Evolutionary conservation across 257 asterid genomes (phyloP).

Genomic region (Solanum pinnatisectum): DNA sequence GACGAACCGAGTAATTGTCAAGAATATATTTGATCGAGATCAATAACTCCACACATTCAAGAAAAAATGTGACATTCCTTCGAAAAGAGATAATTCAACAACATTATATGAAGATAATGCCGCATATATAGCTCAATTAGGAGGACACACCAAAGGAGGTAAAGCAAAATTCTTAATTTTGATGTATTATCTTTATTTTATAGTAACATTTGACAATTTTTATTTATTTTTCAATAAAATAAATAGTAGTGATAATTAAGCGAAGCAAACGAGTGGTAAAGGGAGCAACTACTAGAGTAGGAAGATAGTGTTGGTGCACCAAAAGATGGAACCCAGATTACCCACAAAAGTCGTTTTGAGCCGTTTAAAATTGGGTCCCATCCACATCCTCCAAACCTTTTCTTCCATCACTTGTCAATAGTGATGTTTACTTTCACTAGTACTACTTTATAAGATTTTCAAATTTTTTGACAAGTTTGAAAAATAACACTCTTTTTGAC

Average conservation of each 20-base stretch:
- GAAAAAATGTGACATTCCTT: background rate
- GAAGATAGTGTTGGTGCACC: background rate
- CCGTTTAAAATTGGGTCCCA: slow-evolving; percentile 52
- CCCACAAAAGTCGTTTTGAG: slow-evolving; percentile 26
- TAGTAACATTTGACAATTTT: too few relatives aligned
- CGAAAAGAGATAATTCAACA: background rate
- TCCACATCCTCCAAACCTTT: background rate
- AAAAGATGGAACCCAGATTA: slow-evolving; percentile 20
- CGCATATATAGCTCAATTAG: background rate
- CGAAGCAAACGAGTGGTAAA: background rate
- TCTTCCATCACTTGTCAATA: background rate
- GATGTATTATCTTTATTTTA: too few relatives aligned
- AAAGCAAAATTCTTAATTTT: too few relatives aligned
- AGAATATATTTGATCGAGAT: background rate
- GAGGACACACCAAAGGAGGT: background rate
- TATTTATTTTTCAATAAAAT: background rate
- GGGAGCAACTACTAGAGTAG: background rate
- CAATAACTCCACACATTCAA: background rate
- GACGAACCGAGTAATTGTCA: background rate
- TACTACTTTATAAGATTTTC: slow-evolving; percentile 34
- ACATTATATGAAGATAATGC: background rate
- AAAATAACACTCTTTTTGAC: slow-evolving; percentile 9
- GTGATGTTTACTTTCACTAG: background rate
- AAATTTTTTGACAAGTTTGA: slow-evolving; percentile 39
- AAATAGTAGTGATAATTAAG: background rate